phyloP scores from a whole-genome alignment of 441 rosid genomes.

The Erodium texanum region DNA sequence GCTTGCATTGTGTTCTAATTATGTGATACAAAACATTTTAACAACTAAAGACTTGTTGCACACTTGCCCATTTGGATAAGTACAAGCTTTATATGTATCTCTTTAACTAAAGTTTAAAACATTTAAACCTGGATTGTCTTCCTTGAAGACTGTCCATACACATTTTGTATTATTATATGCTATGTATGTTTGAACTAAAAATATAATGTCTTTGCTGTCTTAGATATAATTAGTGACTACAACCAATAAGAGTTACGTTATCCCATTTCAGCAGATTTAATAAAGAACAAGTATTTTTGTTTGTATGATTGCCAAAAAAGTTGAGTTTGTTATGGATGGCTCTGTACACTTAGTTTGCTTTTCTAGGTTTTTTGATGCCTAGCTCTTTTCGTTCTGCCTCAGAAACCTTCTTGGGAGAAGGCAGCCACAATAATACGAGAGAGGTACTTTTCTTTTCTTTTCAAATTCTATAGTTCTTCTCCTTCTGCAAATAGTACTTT shows the following conservation, averaged over 20 bases:
- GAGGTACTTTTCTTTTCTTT: conserved; percentile 39
- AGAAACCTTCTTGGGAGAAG: conserved; percentile 98
- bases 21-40: not conserved
- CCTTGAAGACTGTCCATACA: too few species aligned
- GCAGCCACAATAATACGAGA: conserved; percentile 68
- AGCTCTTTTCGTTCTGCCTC: conserved; percentile 26
- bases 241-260: not conserved
- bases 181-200: not conserved
- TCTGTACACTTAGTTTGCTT: not conserved
- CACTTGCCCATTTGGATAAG: not conserved
- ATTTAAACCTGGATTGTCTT: too few species aligned
- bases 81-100: too few species aligned
- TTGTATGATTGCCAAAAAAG: not conserved
- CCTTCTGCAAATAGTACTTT: not conserved
- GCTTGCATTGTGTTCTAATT: not conserved
- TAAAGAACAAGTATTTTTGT: not conserved
- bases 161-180: too few species aligned
- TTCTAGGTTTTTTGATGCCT: conserved; percentile 16
- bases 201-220: not conserved
- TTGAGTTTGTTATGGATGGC: not conserved
- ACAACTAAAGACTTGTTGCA: not conserved
- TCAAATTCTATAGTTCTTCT: not conserved
- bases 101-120: too few species aligned
- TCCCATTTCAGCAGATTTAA: not conserved
- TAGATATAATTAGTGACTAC: not conserved